A percentile compares a stretch with the other conserved stretches of the same genome.
phyloP scores from a whole-genome alignment of 768 basidiomycete genomes.

The Tulasnella sp. region DNA sequence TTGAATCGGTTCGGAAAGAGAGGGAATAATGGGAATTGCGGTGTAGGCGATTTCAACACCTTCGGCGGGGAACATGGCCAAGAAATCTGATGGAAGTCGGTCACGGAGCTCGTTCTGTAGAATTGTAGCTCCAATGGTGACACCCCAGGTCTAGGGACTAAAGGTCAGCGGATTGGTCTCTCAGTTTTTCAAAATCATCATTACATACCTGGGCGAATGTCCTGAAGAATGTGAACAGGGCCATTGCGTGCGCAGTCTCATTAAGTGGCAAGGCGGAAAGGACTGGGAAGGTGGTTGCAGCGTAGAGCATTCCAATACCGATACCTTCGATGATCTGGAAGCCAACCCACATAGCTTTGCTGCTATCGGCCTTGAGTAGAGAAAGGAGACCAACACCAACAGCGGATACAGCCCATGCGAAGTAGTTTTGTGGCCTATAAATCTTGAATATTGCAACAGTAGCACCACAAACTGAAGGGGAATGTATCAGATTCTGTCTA shows the following conservation, averaged over 20 bases:
- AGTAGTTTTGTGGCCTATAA: slow-evolving; percentile 29
- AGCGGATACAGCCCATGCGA: slow-evolving; percentile 28
- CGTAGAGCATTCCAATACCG: slow-evolving; percentile 8
- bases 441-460: slow-evolving; percentile 17
- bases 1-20: slow-evolving; percentile 27
- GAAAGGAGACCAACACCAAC: slow-evolving; percentile 29
- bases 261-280: slow-evolving; percentile 19
- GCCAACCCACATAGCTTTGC: slow-evolving; percentile 12
- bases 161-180: too few species aligned
- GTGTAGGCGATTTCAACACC: slow-evolving; percentile 35
- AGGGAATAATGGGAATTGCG: slow-evolving; percentile 32
- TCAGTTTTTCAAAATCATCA: too few species aligned
- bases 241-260: slow-evolving; percentile 16
- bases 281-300: slow-evolving; percentile 22
- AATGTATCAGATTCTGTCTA: background rate
- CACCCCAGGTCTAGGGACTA: slow-evolving; percentile 10
- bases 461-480: background rate
- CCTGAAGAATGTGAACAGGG: slow-evolving; percentile 22
- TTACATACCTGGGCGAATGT: slow-evolving; percentile 21
- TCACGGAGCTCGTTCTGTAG: slow-evolving; percentile 38
- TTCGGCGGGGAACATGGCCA: slow-evolving; percentile 24
- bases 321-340: slow-evolving; percentile 11
- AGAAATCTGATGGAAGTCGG: slow-evolving; percentile 31
- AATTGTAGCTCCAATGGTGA: slow-evolving; percentile 38
- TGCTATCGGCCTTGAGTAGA: background rate